Evolutionary conservation across 352 stramenopile species (phyloP).

Genomic region (Sclerospora graminicola): DNA sequence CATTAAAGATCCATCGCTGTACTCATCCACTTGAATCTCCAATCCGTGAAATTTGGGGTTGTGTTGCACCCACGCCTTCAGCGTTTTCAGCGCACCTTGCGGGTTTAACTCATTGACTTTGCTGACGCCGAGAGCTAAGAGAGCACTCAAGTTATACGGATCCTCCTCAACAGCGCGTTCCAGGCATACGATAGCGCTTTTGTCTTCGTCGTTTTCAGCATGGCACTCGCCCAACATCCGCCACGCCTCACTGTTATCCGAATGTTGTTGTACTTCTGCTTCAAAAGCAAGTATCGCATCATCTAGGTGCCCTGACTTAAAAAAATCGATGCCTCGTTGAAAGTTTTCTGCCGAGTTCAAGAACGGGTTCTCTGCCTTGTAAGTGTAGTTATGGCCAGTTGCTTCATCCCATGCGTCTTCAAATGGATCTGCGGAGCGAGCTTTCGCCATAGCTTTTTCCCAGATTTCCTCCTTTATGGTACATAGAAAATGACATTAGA

Average conservation of each 20-base stretch:
- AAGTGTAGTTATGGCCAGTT: slow-evolving; percentile 50
- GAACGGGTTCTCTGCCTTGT: slow-evolving; percentile 72
- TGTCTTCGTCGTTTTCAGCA: slow-evolving; percentile 95
- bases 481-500: background rate
- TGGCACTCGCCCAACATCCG: slow-evolving; percentile 91
- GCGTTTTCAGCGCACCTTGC: slow-evolving; percentile 85
- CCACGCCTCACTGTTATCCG: slow-evolving; percentile 92
- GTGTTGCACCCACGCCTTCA: slow-evolving; percentile 94
- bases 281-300: slow-evolving; percentile 93
- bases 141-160: slow-evolving; percentile 90
- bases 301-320: slow-evolving; percentile 84
- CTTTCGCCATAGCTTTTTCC: slow-evolving; percentile 71
- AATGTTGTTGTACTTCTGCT: slow-evolving; percentile 88
- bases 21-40: slow-evolving; percentile 79
- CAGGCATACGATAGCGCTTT: slow-evolving; percentile 91
- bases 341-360: slow-evolving; percentile 59
- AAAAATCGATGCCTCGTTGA: slow-evolving; percentile 68
- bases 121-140: slow-evolving; percentile 90
- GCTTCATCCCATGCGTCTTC: slow-evolving; percentile 63
- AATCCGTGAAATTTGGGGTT: slow-evolving; percentile 96
- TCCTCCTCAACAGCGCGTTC: slow-evolving; percentile 91
- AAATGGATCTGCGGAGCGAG: slow-evolving; percentile 58
- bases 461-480: slow-evolving; percentile 46
- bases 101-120: slow-evolving; percentile 97
- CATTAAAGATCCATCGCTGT: slow-evolving; percentile 86